These are phyloP conservation scores for Syzygium malaccense DNA, from an alignment of 441 rosid genomes.

Conservation along the genomic window DNA sequence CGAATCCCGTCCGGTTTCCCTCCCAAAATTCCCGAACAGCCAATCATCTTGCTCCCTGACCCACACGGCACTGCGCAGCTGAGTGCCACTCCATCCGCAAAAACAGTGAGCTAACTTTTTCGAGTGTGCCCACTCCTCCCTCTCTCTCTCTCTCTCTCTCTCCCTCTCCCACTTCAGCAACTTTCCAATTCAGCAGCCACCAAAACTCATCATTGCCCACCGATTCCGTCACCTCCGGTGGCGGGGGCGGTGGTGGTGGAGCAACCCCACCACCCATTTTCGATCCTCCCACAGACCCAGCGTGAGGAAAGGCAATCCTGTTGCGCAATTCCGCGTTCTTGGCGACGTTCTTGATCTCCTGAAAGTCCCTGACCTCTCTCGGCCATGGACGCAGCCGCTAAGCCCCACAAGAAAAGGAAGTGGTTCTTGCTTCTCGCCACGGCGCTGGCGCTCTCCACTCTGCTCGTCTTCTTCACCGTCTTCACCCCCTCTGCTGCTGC, in stretches of 20 bases:
- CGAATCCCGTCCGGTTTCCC: not conserved
- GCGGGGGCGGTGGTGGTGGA: not conserved
- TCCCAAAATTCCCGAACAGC: not conserved
- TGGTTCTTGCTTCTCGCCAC: conserved; percentile 30
- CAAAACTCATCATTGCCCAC: not conserved
- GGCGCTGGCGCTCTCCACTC: conserved; percentile 31
- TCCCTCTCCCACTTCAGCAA: not conserved
- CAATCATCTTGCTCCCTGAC: not conserved
- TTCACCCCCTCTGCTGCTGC: conserved; percentile 18
- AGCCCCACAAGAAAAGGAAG: conserved; percentile 31
- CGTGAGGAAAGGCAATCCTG: not conserved
- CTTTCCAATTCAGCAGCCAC: not conserved
- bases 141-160: not conserved
- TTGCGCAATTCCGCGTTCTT: not conserved
- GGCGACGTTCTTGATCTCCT: not conserved
- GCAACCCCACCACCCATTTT: not conserved
- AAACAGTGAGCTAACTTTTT: not conserved
- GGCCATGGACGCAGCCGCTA: conserved; percentile 25
- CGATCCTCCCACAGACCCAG: not conserved
- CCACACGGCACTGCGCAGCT: not conserved
- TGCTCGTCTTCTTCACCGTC: conserved; percentile 21
- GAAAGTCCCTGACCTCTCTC: conserved; percentile 22
- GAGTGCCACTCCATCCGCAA: not conserved
- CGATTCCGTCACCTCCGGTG: not conserved
- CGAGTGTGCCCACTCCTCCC: not conserved